Base-by-base conservation (phyloP, 257 asterid species). In the Solanum sparsipilum region DNA sequence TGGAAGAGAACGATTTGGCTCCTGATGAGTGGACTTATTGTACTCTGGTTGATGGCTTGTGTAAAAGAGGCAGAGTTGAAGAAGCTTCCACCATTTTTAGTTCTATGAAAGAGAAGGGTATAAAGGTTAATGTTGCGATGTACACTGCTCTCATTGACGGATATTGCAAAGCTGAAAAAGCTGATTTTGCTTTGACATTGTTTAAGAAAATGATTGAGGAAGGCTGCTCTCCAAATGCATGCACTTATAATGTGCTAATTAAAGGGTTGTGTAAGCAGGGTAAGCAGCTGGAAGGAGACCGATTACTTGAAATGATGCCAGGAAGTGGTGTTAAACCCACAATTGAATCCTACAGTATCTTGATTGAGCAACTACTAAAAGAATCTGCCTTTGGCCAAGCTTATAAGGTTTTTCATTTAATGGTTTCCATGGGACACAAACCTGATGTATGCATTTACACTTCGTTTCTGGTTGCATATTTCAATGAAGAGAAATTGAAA, bases 381-480 rank as follows among this genome's bases (percentile, higher is more conserved):
- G 96, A 93, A 48, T 89, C 87, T 86, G 94, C 92, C 65, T 93
- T 92, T 92, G 93, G 91, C 83, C 76, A 89, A 85, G 98, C 95
- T 48, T 90, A 92, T 71, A 88, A 86, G 81, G 86, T 95, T 84
- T 78, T 94, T 86, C 83, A 90, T 88, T 87, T 86, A 86, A 93
- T 94, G 95, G 88, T 84, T 63, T 88, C 93, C 87, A 84, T 60
- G 84, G 96, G 98, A 73, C 74, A 63, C 87, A 93, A 92, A 86
- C 96, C 98, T 87, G 98, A 95, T 84, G 92, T 95, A 46, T 94
- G 95, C 91, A 93, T 92, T 56, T 95, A 94, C 90, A 94, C 98
- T 88, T 91, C 94, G 23, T 93, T 94, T 89, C 94, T 95, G 86
- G 88, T 93, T 83, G 98, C 98, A 81, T 94, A 94, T 88, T 94